These are phyloP conservation scores for Pythium pyrilobum DNA, from an alignment of 352 stramenopile species.

Conservation along the genomic window DNA sequence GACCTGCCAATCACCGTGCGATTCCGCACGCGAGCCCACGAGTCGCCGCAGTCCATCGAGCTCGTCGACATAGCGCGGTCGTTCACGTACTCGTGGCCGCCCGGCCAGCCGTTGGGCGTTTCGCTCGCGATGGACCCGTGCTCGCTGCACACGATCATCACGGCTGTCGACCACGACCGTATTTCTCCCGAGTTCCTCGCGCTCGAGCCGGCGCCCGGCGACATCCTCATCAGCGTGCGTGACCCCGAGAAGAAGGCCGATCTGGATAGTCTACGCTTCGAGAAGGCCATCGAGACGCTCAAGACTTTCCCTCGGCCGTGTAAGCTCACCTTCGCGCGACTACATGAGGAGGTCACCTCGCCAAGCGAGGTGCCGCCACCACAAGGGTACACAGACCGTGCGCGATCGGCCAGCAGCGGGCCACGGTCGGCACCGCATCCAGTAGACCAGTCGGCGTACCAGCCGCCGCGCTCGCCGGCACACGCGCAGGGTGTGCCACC, in stretches of 20 bases:
- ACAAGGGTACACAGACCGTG: background rate
- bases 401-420: background rate
- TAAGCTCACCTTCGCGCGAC: conserved; percentile 52
- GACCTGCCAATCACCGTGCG: conserved; percentile 57
- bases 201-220: conserved; percentile 48
- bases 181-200: conserved; percentile 52
- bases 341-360: conserved; percentile 26
- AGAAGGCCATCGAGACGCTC: conserved; percentile 54
- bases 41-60: conserved; percentile 31
- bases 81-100: conserved; percentile 56
- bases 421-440: background rate
- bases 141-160: conserved; percentile 65
- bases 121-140: conserved; percentile 78
- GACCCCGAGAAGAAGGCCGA: conserved; percentile 19
- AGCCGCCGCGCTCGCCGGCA: background rate
- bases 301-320: conserved; percentile 45
- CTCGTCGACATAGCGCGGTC: conserved; percentile 31
- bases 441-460: background rate
- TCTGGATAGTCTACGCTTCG: conserved; percentile 61
- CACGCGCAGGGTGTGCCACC: background rate
- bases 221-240: conserved; percentile 55
- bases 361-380: background rate
- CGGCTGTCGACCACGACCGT: conserved; percentile 46
- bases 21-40: conserved; percentile 52
- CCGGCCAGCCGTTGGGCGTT: conserved; percentile 47